Conservation (phyloP, 1,284 basidiomycete species). For the Sporisorium scitamineum region DNA sequence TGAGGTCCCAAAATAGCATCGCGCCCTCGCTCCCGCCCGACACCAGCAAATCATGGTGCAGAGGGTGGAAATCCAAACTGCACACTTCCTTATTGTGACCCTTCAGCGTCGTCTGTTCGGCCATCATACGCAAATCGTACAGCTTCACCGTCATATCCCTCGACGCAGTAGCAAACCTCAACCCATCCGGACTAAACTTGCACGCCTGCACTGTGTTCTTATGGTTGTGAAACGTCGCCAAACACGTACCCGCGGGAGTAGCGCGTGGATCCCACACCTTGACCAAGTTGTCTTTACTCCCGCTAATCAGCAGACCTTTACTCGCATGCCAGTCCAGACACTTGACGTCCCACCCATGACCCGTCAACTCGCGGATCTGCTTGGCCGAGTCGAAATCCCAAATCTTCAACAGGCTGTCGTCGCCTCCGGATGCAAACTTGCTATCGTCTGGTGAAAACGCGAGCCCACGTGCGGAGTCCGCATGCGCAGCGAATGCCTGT, state of each 20-base stretch:
- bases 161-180: conserved; percentile 91
- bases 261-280: conserved; percentile 95
- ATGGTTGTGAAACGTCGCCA: conserved; percentile 79
- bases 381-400: conserved; percentile 92
- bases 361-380: conserved; percentile 77
- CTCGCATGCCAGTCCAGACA: conserved; percentile 98
- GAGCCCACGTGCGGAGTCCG: conserved; percentile 81
- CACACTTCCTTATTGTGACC: conserved; percentile 98
- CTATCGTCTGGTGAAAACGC: conserved; percentile 92
- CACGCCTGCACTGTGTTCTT: conserved; percentile 96
- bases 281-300: conserved; percentile 96
- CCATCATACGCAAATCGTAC: conserved; percentile 98
- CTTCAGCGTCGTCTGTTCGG: conserved; percentile 87
- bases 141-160: conserved; percentile 93
- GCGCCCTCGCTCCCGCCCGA: conserved; percentile 94
- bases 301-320: conserved; percentile 91
- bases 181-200: conserved; percentile 86
- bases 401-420: conserved; percentile 91
- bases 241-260: conserved; percentile 32
- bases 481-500: conserved; percentile 88
- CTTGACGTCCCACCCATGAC: conserved; percentile 98
- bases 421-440: conserved; percentile 91
- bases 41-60: conserved; percentile 86
- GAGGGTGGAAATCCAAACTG: conserved; percentile 94
- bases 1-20: conserved; percentile 91